A percentile compares a stretch with the other conserved stretches of the same genome.
Conservation (phyloP, 768 basidiomycete species). For the Suillus discolor region DNA sequence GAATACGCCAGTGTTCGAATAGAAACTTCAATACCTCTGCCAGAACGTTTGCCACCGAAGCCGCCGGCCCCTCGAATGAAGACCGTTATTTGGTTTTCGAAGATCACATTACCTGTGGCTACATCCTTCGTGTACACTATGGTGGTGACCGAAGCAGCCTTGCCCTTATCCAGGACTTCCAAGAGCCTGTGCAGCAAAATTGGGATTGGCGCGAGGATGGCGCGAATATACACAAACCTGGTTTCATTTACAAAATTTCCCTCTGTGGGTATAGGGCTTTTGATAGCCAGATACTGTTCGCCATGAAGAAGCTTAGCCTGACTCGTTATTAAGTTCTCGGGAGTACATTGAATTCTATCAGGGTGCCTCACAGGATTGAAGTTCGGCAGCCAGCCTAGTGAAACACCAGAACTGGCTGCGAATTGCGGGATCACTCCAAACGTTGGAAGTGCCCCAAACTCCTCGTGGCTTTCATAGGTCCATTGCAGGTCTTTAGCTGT, state of each 20-base stretch:
- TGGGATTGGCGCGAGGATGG: neutral
- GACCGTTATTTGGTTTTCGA: conserved; percentile 90
- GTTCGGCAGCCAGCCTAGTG: conserved; percentile 90
- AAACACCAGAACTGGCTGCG: conserved; percentile 60
- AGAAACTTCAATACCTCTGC: conserved; percentile 56
- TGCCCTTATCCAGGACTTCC: conserved; percentile 89
- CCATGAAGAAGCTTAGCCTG: conserved; percentile 97
- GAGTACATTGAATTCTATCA: conserved; percentile 8
- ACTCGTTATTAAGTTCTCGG: neutral
- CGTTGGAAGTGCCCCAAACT: conserved; percentile 86
- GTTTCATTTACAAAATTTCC: conserved; percentile 78
- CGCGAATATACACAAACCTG: conserved; percentile 45
- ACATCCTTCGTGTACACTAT: conserved; percentile 83
- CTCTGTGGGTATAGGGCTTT: conserved; percentile 82
- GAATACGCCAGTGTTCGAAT: conserved; percentile 7
- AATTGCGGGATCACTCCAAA: conserved; percentile 97
- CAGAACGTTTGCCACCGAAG: conserved; percentile 88
- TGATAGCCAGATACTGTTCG: conserved; percentile 92
- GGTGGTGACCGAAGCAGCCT: conserved; percentile 87
- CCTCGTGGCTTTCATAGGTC: conserved; percentile 87
- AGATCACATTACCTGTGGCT: conserved; percentile 73
- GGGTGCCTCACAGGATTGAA: conserved; percentile 79
- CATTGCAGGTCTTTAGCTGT: conserved; percentile 91
- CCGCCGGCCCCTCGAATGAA: conserved; percentile 96
- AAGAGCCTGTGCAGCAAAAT: conserved; percentile 48